Percentiles rank a stretch among this genome's conserved stretches.
Conservation (phyloP, 306 rosid species). For the Sesbania bispinosa region DNA sequence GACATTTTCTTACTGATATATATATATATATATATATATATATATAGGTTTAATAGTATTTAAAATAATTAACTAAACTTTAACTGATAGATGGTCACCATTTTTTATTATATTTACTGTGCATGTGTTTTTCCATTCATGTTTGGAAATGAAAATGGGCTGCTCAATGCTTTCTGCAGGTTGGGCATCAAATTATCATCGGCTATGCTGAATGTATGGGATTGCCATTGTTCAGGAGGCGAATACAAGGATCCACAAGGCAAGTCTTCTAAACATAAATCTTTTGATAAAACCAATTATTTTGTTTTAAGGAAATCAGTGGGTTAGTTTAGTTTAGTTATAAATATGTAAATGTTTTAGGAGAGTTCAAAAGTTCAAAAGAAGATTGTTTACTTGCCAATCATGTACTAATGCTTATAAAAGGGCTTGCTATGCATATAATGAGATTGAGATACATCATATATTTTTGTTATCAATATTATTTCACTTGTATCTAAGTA, state of each 20-base stretch:
- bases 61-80: background rate
- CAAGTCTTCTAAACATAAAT: constrained; percentile 51
- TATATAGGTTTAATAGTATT: too few species aligned
- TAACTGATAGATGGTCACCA: background rate
- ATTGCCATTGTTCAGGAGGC: constrained; percentile 85
- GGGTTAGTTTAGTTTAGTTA: constrained; percentile 4
- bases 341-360: too few species aligned
- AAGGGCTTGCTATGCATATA: background rate
- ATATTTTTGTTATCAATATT: background rate
- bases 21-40: too few species aligned
- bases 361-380: background rate
- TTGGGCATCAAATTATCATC: constrained; percentile 91
- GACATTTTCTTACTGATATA: background rate
- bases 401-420: background rate
- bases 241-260: constrained; percentile 94
- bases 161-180: constrained; percentile 51
- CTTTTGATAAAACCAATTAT: constrained; percentile 27
- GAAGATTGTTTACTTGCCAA: background rate
- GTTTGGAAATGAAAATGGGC: background rate
- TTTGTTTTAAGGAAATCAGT: constrained; percentile 26
- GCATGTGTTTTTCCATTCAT: background rate
- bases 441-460: background rate
- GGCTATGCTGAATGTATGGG: constrained; percentile 96
- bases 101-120: background rate
- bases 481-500: background rate